A percentile compares a stretch with the other conserved stretches of the same genome.
Conservation (phyloP, 352 stramenopile genomes). For the Pythium volutum region DNA sequence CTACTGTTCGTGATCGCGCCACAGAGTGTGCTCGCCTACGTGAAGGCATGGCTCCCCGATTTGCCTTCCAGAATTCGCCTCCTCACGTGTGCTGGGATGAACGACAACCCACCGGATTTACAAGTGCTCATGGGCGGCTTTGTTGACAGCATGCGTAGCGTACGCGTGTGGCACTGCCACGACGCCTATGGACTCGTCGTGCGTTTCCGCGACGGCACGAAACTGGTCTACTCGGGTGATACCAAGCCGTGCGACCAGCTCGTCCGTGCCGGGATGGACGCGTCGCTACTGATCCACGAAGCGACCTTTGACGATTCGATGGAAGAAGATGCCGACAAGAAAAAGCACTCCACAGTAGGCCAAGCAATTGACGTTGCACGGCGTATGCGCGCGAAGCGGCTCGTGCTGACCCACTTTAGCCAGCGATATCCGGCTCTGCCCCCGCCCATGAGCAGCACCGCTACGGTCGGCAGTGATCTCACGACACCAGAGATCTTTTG, state of each 20-base stretch:
- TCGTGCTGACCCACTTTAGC: constrained; percentile 97
- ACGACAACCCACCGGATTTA: constrained; percentile 34
- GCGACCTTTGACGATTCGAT: constrained; percentile 97
- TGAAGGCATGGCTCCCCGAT: constrained; percentile 42
- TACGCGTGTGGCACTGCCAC: constrained; percentile 80
- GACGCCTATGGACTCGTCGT: constrained; percentile 78
- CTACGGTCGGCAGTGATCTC: neutral
- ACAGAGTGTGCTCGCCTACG: constrained; percentile 54
- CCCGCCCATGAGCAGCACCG: constrained; percentile 24
- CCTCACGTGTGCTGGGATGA: constrained; percentile 53
- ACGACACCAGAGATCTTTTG: constrained; percentile 24
- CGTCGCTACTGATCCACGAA: constrained; percentile 94
- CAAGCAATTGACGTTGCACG: constrained; percentile 88
- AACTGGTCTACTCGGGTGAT: constrained; percentile 92
- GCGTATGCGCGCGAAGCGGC: constrained; percentile 69
- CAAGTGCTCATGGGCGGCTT: constrained; percentile 31
- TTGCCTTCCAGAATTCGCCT: constrained; percentile 31
- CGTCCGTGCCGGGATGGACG: constrained; percentile 44
- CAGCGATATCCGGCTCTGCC: constrained; percentile 68
- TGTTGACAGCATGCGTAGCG: constrained; percentile 42
- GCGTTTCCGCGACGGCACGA: constrained; percentile 38
- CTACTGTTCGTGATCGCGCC: constrained; percentile 50
- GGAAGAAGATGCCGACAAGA: constrained; percentile 89
- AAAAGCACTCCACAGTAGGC: constrained; percentile 92
- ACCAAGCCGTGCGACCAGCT: constrained; percentile 88